Conservation (phyloP, 83 land plant species). For the Picea abies region DNA sequence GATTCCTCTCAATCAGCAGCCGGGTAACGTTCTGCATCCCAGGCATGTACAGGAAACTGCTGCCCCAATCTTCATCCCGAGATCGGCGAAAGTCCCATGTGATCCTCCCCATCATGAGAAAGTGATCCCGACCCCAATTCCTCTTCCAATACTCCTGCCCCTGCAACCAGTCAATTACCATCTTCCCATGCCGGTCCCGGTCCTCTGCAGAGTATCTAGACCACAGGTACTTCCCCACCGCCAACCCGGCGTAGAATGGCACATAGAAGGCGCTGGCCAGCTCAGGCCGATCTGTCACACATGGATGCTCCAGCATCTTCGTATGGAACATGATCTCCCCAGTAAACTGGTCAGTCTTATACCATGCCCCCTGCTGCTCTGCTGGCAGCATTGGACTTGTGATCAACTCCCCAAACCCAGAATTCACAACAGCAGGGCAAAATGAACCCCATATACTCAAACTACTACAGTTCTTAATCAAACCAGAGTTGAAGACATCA, state of each 20-base stretch:
- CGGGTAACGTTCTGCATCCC: conserved; percentile 67
- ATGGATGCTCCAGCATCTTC: conserved; percentile 60
- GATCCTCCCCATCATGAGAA: conserved; percentile 77
- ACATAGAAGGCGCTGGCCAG: conserved; percentile 69
- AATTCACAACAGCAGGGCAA: conserved; percentile 49
- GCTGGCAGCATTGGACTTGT: conserved; percentile 12
- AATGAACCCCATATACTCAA: conserved; percentile 50
- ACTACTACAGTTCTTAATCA: conserved; percentile 30
- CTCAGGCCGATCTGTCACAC: conserved; percentile 50
- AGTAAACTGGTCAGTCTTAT: conserved; percentile 69
- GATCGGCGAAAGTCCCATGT: conserved; percentile 53
- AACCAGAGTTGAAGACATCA: conserved; percentile 36
- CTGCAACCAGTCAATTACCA: conserved; percentile 62
- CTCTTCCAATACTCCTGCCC: conserved; percentile 45
- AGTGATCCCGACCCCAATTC: conserved; percentile 73
- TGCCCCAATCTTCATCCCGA: conserved; percentile 62
- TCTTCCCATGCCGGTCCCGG: conserved; percentile 46
- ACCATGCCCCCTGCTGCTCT: conserved; percentile 46
- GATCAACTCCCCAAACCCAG: conserved; percentile 43
- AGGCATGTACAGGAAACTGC: conserved; percentile 54
- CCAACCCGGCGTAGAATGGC: conserved; percentile 92
- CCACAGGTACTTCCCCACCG: conserved; percentile 58
- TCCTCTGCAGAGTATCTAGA: conserved; percentile 26
- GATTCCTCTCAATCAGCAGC: conserved; percentile 64
- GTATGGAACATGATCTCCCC: conserved; percentile 75